Evolutionary conservation across 2,329 filamentous ascomycete genomes (phyloP).

Genomic region (Metarhizium robertsii): DNA sequence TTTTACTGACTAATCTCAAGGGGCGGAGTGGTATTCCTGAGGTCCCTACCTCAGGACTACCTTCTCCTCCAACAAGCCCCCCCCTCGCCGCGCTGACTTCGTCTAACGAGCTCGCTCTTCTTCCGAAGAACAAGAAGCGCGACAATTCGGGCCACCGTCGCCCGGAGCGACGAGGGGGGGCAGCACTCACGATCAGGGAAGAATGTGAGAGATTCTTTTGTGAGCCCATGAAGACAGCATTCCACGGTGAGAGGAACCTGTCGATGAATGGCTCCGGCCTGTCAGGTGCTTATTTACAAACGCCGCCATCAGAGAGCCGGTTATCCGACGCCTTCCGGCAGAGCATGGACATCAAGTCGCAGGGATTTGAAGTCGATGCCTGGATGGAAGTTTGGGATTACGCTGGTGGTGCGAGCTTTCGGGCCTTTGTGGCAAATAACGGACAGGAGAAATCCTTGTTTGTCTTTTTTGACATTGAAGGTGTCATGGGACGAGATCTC

Average conservation of each 20-base stretch:
- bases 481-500: constrained; percentile 63
- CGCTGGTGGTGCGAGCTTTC: constrained; percentile 71
- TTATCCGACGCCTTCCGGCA: constrained; percentile 26
- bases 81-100: constrained; percentile 68
- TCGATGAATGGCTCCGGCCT: constrained; percentile 73
- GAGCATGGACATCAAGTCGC: constrained; percentile 15
- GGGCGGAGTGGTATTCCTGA: constrained; percentile 93
- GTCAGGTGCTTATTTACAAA: constrained; percentile 60
- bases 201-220: constrained; percentile 99
- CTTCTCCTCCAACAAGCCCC: constrained; percentile 81
- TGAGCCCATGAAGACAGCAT: constrained; percentile 85
- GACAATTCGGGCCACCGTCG: constrained; percentile 28
- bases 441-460: constrained; percentile 68
- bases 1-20: constrained; percentile 27
- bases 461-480: constrained; percentile 70
- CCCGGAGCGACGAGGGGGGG: constrained; percentile 67
- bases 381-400: constrained; percentile 84
- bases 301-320: constrained; percentile 43
- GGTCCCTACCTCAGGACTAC: constrained; percentile 75
- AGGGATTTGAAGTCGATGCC: constrained; percentile 37
- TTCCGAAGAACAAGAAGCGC: constrained; percentile 44
- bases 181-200: constrained; percentile 93
- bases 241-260: constrained; percentile 89
- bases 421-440: constrained; percentile 71
- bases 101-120: constrained; percentile 57